phyloP scores from a whole-genome alignment of 768 basidiomycete genomes.

The Clavulina sp. region DNA sequence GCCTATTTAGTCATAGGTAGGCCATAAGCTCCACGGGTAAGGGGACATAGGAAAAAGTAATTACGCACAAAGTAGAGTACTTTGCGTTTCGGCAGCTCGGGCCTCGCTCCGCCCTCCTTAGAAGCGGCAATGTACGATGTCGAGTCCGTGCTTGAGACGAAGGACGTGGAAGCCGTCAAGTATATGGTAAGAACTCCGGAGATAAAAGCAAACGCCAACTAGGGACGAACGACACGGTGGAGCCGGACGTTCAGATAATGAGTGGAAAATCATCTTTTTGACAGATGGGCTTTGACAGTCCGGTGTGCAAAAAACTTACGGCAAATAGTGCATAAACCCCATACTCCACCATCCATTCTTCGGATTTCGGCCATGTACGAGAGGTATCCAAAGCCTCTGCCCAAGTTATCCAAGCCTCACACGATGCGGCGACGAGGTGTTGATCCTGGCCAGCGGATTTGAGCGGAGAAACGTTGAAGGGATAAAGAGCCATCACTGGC shows the following conservation, averaged over 20 bases:
- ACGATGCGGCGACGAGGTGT: conserved; percentile 17
- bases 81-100: conserved; percentile 27
- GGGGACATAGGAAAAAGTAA: not conserved
- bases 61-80: conserved; percentile 66
- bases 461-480: not conserved
- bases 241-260: too few species aligned
- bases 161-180: conserved; percentile 77
- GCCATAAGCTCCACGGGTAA: conserved; percentile 6
- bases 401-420: conserved; percentile 65
- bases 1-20: conserved; percentile 31
- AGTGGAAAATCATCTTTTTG: not conserved
- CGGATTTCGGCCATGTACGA: conserved; percentile 18
- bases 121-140: conserved; percentile 20
- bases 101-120: conserved; percentile 7
- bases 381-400: conserved; percentile 34
- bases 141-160: conserved; percentile 82
- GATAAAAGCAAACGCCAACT: conserved; percentile 55
- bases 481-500: not conserved
- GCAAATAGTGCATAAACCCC: conserved; percentile 56
- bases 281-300: not conserved
- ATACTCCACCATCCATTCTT: conserved; percentile 41
- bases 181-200: conserved; percentile 72
- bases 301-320: conserved; percentile 38
- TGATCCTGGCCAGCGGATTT: not conserved
- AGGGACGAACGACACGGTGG: too few species aligned